Evolutionary conservation across 139 green algal species (phyloP).

Genomic region (Asterochloris sp.): DNA sequence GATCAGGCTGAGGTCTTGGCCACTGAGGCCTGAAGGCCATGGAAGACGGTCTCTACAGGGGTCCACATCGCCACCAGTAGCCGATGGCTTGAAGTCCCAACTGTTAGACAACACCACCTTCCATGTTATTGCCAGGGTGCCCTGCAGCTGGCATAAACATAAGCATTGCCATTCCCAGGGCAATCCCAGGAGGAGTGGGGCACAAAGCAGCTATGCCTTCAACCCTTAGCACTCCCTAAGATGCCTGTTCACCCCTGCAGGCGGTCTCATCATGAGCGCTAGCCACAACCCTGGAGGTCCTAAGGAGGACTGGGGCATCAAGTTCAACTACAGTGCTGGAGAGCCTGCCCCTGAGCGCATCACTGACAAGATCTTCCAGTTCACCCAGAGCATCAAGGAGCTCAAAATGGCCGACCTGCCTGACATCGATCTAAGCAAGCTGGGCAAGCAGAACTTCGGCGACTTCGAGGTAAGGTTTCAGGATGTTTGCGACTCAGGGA

Average conservation of each 20-base stretch:
- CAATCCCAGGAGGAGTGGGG: no score
- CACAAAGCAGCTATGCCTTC: no score
- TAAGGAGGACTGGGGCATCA: constrained; percentile 99
- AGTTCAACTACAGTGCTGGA: constrained; percentile 97
- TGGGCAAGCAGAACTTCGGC: constrained; percentile 76
- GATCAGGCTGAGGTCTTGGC: no score
- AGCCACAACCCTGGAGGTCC: constrained; percentile 97
- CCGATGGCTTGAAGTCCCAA: no score
- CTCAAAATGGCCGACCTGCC: constrained; percentile 90
- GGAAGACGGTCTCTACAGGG: no score
- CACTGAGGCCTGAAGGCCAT: no score
- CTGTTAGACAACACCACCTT: no score
- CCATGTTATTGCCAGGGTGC: no score
- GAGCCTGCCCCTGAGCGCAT: constrained; percentile 98
- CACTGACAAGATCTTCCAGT: constrained; percentile 95
- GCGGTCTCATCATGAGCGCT: constrained; percentile 97
- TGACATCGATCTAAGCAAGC: constrained; percentile 88
- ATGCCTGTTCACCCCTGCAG: constrained; percentile 31
- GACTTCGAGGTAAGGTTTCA: constrained; percentile 64
- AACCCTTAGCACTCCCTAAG: no score
- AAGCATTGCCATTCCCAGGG: no score
- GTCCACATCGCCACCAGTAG: no score
- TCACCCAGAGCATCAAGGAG: constrained; percentile 78
- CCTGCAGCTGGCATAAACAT: no score
- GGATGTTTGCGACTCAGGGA: not conserved